phyloP scores from a whole-genome alignment of 2,329 filamentous ascomycete genomes.

The Colletotrichum sansevieriae region DNA sequence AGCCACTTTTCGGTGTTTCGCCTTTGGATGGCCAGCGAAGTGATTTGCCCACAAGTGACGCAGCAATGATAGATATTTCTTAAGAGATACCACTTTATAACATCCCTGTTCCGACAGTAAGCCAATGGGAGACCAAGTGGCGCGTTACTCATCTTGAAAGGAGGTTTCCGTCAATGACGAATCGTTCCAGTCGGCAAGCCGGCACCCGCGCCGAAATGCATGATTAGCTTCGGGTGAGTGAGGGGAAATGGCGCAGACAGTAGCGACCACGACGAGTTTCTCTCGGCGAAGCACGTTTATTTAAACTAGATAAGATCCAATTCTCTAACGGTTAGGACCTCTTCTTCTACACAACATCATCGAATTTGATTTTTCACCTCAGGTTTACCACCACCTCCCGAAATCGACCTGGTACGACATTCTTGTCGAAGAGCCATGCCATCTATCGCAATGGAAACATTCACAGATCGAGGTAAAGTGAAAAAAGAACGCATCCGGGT shows the following conservation, averaged over 20 bases:
- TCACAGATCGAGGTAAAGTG: conserved; percentile 61
- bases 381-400: neutral
- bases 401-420: conserved; percentile 29
- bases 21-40: neutral
- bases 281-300: conserved; percentile 20
- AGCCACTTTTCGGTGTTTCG: conserved; percentile 8
- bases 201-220: conserved; percentile 23
- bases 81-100: neutral
- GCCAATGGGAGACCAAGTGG: neutral
- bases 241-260: conserved; percentile 24
- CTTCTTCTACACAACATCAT: too few relatives aligned
- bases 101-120: neutral
- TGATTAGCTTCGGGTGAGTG: conserved; percentile 33
- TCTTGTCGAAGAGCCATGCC: conserved; percentile 44
- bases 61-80: neutral
- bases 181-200: neutral
- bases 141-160: neutral
- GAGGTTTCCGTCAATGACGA: conserved; percentile 17
- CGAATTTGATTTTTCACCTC: too few relatives aligned
- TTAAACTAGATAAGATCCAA: neutral
- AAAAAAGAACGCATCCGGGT: conserved; percentile 61
- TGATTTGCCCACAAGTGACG: neutral
- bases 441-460: conserved; percentile 51
- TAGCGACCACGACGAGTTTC: conserved; percentile 14
- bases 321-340: too few relatives aligned